Conservation (phyloP, 2,329 filamentous ascomycete genomes). For the Uncinocarpus reesii region DNA sequence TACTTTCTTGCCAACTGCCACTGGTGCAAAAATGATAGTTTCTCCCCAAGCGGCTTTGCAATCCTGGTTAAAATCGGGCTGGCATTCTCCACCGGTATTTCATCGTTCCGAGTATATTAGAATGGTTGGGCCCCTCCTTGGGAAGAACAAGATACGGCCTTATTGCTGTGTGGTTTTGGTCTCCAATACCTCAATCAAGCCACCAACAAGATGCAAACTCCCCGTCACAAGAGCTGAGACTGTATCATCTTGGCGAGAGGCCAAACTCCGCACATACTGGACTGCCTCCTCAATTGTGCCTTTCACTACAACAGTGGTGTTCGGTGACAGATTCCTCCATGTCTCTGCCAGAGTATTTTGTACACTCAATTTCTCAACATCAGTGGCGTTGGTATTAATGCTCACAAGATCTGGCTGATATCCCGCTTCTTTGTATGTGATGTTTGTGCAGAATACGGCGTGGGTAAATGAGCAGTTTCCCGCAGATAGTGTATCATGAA, state of each 20-base stretch:
- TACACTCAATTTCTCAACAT: constrained; percentile 51
- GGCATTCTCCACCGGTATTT: too few species aligned
- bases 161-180: not conserved
- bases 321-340: constrained; percentile 49
- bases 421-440: constrained; percentile 51
- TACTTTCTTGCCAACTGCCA: too few species aligned
- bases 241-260: constrained; percentile 21
- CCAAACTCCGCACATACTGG: constrained; percentile 42
- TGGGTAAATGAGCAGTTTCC: constrained; percentile 50
- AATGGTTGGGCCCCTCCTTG: too few species aligned
- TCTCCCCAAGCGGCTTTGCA: too few species aligned
- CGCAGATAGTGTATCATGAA: constrained; percentile 49
- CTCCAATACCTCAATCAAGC: constrained; percentile 63
- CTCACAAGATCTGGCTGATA: constrained; percentile 54
- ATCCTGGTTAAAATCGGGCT: too few species aligned
- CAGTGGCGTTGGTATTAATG: constrained; percentile 49
- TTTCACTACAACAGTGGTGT: constrained; percentile 46
- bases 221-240: constrained; percentile 66
- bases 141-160: too few species aligned
- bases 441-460: constrained; percentile 74
- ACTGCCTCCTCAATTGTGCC: constrained; percentile 63
- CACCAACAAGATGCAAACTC: constrained; percentile 74
- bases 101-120: too few species aligned
- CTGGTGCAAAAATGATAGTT: too few species aligned
- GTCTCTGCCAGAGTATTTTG: constrained; percentile 56